Evolutionary conservation across 768 basidiomycete species (phyloP).

Genomic region (Lentinula sp.): DNA sequence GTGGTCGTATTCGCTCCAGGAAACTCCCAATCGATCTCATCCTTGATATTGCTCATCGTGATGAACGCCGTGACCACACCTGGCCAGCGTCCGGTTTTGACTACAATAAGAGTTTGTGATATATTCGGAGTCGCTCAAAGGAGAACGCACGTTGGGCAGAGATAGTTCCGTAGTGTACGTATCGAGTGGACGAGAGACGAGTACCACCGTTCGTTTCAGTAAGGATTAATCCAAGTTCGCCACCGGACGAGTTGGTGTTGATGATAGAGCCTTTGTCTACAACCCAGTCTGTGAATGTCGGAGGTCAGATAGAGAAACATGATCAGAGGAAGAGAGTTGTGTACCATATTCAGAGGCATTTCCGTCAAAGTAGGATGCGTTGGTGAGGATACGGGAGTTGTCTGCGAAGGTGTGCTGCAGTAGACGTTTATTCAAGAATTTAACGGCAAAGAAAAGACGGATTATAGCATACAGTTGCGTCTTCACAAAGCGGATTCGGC

Average conservation of each 20-base stretch:
- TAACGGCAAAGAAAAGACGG: background rate
- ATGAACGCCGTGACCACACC: slow-evolving; percentile 85
- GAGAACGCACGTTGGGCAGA: slow-evolving; percentile 47
- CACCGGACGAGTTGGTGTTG: slow-evolving; percentile 53
- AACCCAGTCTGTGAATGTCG: slow-evolving; percentile 51
- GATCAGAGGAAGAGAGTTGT: slow-evolving; percentile 12
- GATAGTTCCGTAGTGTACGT: slow-evolving; percentile 76
- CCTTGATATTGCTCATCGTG: slow-evolving; percentile 78
- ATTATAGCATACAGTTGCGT: slow-evolving; percentile 38
- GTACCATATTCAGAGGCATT: slow-evolving; percentile 65
- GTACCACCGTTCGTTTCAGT: slow-evolving; percentile 72
- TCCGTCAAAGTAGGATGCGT: slow-evolving; percentile 64
- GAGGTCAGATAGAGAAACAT: background rate
- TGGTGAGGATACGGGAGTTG: slow-evolving; percentile 59
- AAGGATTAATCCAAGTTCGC: slow-evolving; percentile 63
- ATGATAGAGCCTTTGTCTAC: slow-evolving; percentile 62
- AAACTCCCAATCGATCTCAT: slow-evolving; percentile 88
- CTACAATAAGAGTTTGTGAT: slow-evolving; percentile 23
- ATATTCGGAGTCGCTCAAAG: background rate
- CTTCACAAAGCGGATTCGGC: slow-evolving; percentile 69
- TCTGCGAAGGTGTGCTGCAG: slow-evolving; percentile 56
- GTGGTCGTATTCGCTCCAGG: slow-evolving; percentile 55
- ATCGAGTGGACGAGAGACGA: slow-evolving; percentile 71
- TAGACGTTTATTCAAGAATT: background rate
- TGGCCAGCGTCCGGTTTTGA: slow-evolving; percentile 74